Evolutionary conservation across 352 stramenopile genomes (phyloP).

Genomic region (Phytophthora citricola): DNA sequence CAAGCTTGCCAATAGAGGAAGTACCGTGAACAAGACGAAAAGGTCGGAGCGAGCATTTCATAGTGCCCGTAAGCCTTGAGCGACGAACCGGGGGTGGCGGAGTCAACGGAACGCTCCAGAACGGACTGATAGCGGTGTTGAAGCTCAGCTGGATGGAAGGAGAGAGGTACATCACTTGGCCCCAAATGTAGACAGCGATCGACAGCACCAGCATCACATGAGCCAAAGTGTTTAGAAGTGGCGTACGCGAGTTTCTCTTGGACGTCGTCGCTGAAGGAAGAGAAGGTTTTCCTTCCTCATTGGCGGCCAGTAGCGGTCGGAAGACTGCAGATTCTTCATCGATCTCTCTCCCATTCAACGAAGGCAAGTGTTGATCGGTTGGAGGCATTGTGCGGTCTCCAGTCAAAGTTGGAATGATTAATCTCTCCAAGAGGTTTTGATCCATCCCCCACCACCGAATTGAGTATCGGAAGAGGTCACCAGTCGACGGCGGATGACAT

Average conservation of each 20-base stretch:
- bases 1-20: conserved; percentile 52
- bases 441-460: conserved; percentile 27
- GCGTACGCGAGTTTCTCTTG: conserved; percentile 2
- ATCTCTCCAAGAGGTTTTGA: conserved; percentile 2
- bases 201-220: conserved; percentile 45
- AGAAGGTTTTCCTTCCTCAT: conserved; percentile 5
- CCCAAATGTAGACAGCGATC: conserved; percentile 49
- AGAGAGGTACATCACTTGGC: conserved; percentile 49
- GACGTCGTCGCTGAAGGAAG: background rate
- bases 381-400: conserved; percentile 16
- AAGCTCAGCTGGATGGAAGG: conserved; percentile 45
- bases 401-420: conserved; percentile 21
- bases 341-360: background rate
- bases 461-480: too few species aligned
- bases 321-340: conserved; percentile 10
- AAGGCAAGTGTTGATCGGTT: conserved; percentile 17
- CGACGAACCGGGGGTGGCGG: conserved; percentile 32
- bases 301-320: conserved; percentile 20
- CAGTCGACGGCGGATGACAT: conserved; percentile 20
- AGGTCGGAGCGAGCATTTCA: conserved; percentile 64
- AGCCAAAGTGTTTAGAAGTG: conserved; percentile 28
- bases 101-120: conserved; percentile 37
- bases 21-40: conserved; percentile 60
- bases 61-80: conserved; percentile 41
- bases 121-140: conserved; percentile 34